Conservation (phyloP, 805 yeast species). For the Candida anglica region DNA sequence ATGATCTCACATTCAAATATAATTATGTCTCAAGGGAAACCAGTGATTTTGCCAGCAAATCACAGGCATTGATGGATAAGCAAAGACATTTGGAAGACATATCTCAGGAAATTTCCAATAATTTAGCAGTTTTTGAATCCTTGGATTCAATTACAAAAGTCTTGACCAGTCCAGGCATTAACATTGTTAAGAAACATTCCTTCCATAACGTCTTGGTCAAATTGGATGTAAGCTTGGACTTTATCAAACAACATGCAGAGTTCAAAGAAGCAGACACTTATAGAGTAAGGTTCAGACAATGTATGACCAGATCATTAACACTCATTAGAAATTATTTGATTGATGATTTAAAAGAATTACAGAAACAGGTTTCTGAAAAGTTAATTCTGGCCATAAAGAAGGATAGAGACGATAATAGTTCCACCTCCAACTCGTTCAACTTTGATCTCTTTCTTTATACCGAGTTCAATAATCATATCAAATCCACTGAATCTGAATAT, state of each 20-base stretch:
- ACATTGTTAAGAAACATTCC: conserved; percentile 54
- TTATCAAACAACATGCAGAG: conserved; percentile 44
- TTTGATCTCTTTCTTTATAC: conserved; percentile 64
- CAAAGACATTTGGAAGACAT: conserved; percentile 40
- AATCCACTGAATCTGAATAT: conserved; percentile 6
- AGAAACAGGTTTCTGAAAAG: conserved; percentile 11
- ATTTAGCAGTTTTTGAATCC: conserved; percentile 61
- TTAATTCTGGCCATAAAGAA: conserved; percentile 13
- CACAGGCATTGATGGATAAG: conserved; percentile 46
- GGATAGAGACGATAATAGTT: conserved; percentile 19
- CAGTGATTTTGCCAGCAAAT: conserved; percentile 54
- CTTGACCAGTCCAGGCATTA: conserved; percentile 65
- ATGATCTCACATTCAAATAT: conserved; percentile 47
- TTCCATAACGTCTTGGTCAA: conserved; percentile 39
- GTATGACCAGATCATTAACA: conserved; percentile 76
- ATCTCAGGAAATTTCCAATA: conserved; percentile 40
- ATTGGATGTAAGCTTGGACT: conserved; percentile 64
- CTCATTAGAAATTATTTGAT: conserved; percentile 66
- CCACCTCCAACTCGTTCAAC: conserved; percentile 25
- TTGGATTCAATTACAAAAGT: conserved; percentile 66
- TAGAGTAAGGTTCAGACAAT: conserved; percentile 71
- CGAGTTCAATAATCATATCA: conserved; percentile 42
- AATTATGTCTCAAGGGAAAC: conserved; percentile 61
- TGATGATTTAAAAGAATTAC: conserved; percentile 34
- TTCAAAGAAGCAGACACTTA: conserved; percentile 71